Base-by-base conservation (phyloP, 352 stramenopile genomes). In the Globisporangium camurandrum region DNA sequence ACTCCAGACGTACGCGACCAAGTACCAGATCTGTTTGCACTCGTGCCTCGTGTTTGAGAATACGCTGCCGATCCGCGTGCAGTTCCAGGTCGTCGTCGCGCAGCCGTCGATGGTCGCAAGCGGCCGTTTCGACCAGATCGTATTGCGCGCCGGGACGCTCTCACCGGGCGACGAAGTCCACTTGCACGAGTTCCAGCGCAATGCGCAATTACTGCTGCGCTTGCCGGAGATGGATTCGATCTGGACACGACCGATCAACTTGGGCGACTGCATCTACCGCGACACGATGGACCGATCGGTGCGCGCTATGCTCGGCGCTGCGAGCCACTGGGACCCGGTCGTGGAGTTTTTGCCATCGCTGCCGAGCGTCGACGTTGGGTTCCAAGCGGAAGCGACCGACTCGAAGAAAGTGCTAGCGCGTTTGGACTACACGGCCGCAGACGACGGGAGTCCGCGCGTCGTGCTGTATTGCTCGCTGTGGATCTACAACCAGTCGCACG, bases 401-500 rank as follows among this genome's bases (percentile, higher is more conserved):
- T 75, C 69, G 4, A 87, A 75, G 49, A 73, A 72, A 52, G 60
- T 93, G 19, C 67, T 72, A 14, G 77, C 83, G n/a, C 78, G 83
- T 3, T 62, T 95, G 14, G 84, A 95, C 38, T 93, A 87, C 62
- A 91, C 84, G 10, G 69, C 80, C 11, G 67, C 84, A 26, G 80
- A 92, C 51, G 75, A 93, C 57, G 82, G 81, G 14, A 91, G 76
- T 30, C 84, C 84, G 17, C 80, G 84, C 17, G 79, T 93, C 36
- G 84, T 93, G 17, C 48, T 95, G 3, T 95, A 75, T 46, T 75
- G 74, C n/a, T 88, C 75, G 3, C 54, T 93, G 12, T 95, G 84
- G 84, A 74, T 95, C n/a, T 95, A 93, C 57, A 95, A 95, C 47
- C 82, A 95, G 51, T 93, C 78, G 20, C 84, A 95, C 24, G 69